phyloP scores from a whole-genome alignment of 371 early-diverging fungal genomes.

The Mycotypha africana region DNA sequence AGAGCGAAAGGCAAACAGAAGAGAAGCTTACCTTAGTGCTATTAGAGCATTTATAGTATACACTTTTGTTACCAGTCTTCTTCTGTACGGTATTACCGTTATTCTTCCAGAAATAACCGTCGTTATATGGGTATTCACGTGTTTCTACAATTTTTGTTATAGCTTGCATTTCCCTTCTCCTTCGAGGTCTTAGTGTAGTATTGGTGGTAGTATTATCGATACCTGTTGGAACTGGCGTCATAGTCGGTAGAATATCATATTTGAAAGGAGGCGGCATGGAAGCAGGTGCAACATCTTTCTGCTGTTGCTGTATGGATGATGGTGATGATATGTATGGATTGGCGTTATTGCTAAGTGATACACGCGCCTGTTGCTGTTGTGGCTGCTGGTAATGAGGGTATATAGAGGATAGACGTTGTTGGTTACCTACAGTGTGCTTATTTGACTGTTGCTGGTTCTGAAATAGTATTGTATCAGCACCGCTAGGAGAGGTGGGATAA shows the following conservation, averaged over 20 bases:
- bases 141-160: slow-evolving; percentile 54
- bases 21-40: slow-evolving; percentile 31
- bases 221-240: slow-evolving; percentile 17
- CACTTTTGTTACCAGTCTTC: slow-evolving; percentile 51
- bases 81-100: slow-evolving; percentile 52
- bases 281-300: no score
- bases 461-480: no score
- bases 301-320: slow-evolving; percentile 1
- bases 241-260: no score
- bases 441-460: no score
- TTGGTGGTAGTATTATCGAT: not conserved
- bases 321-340: no score
- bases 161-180: slow-evolving; percentile 55
- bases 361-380: no score
- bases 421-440: no score
- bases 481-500: no score
- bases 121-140: slow-evolving; percentile 40
- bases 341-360: no score
- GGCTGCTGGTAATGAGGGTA: no score
- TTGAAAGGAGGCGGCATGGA: no score
- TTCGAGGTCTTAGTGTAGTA: slow-evolving; percentile 7
- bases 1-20: not conserved
- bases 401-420: no score
- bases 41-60: slow-evolving; percentile 50
- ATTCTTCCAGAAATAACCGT: slow-evolving; percentile 54